Evolutionary conservation across 2,329 filamentous ascomycete genomes (phyloP), one percentile per base, ranked within the genome.

Genomic region (Penicillium sp.): DNA sequence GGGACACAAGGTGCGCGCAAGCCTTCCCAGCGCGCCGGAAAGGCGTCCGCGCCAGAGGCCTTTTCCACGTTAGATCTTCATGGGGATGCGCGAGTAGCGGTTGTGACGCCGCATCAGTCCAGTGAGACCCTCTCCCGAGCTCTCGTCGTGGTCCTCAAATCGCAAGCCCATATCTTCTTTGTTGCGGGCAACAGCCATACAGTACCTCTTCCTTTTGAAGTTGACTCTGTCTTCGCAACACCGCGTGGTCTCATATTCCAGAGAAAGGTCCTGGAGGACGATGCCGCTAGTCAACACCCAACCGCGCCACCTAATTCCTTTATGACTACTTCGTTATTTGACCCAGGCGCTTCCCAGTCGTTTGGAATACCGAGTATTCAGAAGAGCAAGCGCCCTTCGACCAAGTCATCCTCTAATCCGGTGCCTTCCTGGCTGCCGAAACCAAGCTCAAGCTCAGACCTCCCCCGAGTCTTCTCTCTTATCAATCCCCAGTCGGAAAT

Each of bases 151-250:
- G 89, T 97, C 63, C 84, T 99, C 61, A 92, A 90, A 74, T 92
- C 91, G 0, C 93, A 97, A 69, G 92, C 91, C 21, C 93, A 97
- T 70, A 86, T 99, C 61, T 95, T 92, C 79, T 97, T 95, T 70
- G 83, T 97, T 36, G 85, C 89, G 2, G 93, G 93, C 18, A 87
- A 91, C 32, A 94, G 85, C 68, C 90, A 99, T 81, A 85, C 96
- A 55, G 83, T 97, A 45, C 91, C 96, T 71, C 85, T 99, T 68
- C 93, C 93, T 1, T 99, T 99, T 68, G 92, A 97, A 75, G 89
- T 97, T 40, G 91, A 96, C 69, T 86, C 86, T 49, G 92, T 90
- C 29, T 91, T 92, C 71, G 86, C 93, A 34, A 90, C 90, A 11
- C 89, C 92, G 5, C 81, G 86, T 31, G 94, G 94, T 24, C 82